Conservation (phyloP, 129 eudicot genomes). For the Flaveria linearis region DNA sequence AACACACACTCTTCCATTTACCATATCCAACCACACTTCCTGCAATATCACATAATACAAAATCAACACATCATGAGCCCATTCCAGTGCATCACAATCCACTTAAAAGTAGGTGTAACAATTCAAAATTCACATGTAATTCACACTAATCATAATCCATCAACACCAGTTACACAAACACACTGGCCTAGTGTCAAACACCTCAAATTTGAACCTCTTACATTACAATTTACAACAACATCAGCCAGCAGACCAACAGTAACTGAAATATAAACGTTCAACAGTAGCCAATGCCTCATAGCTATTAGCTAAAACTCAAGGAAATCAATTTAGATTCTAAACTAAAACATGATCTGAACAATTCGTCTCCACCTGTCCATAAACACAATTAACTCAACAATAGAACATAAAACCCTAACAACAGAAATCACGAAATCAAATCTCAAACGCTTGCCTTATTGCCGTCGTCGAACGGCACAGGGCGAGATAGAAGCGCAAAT, state of each 20-base stretch:
- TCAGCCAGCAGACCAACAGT: too few species aligned
- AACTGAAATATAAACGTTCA: too few species aligned
- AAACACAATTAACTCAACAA: conserved; percentile 7
- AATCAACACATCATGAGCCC: neutral
- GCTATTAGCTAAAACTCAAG: neutral
- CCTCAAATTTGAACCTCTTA: too few species aligned
- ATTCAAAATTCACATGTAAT: neutral
- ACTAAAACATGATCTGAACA: neutral
- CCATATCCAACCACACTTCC: conserved; percentile 83
- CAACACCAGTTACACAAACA: neutral
- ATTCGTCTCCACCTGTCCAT: neutral
- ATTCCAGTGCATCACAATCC: neutral
- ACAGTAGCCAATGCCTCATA: too few species aligned
- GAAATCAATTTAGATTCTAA: conserved; percentile 4
- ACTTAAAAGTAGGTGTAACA: neutral
- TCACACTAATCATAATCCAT: neutral
- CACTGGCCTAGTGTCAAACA: neutral
- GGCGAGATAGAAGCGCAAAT: conserved; percentile 59
- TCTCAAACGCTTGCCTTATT: conserved; percentile 47
- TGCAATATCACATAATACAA: conserved; percentile 36
- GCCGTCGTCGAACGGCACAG: conserved; percentile 59
- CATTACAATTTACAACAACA: too few species aligned
- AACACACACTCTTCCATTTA: conserved; percentile 63
- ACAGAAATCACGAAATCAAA: neutral
- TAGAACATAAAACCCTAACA: conserved; percentile 2